Conservation (phyloP, 129 eudicot species). For the Artemisia annua region DNA sequence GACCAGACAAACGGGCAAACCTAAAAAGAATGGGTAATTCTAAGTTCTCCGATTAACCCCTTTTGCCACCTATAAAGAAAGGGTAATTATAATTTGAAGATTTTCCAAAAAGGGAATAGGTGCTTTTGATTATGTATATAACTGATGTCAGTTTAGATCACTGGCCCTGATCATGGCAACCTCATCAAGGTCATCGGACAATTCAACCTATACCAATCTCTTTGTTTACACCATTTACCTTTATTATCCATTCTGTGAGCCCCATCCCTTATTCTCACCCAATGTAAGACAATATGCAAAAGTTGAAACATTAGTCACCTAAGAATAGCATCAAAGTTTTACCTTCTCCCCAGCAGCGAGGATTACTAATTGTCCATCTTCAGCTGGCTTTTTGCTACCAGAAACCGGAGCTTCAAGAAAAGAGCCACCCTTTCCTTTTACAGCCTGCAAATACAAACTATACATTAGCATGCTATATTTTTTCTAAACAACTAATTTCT, state of each 20-base stretch:
- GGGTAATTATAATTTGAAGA: not conserved
- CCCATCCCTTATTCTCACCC: not conserved
- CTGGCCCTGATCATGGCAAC: not conserved
- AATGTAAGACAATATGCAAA: not conserved
- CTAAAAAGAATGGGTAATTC: not conserved
- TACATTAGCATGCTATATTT: not conserved
- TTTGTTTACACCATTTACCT: not conserved
- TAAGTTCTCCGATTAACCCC: not conserved
- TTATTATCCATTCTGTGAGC: not conserved
- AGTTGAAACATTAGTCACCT: not conserved
- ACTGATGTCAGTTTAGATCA: not conserved
- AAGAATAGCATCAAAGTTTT: not conserved
- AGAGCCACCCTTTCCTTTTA: slow-evolving; percentile 70
- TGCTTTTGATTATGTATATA: too few species aligned
- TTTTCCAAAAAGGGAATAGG: not conserved
- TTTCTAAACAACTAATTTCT: not conserved
- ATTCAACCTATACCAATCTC: not conserved
- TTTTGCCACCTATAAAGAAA: not conserved
- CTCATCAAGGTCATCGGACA: not conserved
- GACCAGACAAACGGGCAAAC: not conserved
- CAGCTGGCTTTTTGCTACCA: slow-evolving; percentile 99
- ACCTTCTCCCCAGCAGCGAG: slow-evolving; percentile 98
- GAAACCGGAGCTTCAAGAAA: slow-evolving; percentile 97
- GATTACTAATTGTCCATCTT: slow-evolving; percentile 93
- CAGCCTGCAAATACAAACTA: slow-evolving; percentile 48